These are phyloP conservation scores for Lophium mytilinum DNA, from an alignment of 495 filamentous ascomycete genomes.

Conservation along the genomic window DNA sequence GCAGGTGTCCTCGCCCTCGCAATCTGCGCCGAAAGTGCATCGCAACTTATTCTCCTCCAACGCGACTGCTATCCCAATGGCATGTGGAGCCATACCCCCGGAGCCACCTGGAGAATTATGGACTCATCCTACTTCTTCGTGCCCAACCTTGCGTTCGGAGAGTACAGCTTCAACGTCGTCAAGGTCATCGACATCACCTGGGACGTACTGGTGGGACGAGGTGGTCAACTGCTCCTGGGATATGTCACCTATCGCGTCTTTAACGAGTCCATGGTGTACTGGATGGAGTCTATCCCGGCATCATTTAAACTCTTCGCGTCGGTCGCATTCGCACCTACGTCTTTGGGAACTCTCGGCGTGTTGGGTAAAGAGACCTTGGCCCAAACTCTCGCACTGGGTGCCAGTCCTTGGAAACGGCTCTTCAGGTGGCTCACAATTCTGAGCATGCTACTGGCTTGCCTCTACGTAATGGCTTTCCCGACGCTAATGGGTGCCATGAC, in stretches of 20 bases:
- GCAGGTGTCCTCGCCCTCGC: slow-evolving; percentile 11
- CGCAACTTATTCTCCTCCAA: not conserved
- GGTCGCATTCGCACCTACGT: slow-evolving; percentile 19
- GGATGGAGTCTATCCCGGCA: slow-evolving; percentile 21
- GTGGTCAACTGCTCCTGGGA: slow-evolving; percentile 23
- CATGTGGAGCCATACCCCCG: slow-evolving; percentile 8
- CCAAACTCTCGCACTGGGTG: too few relatives aligned
- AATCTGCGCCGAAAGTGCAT: slow-evolving; percentile 8
- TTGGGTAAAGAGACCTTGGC: too few relatives aligned
- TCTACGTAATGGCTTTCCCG: slow-evolving; percentile 26
- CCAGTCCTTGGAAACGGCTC: too few relatives aligned
- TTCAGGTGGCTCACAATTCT: slow-evolving; percentile 20
- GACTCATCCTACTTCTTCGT: slow-evolving; percentile 19
- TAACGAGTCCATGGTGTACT: slow-evolving; percentile 25
- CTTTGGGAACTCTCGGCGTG: slow-evolving; percentile 10
- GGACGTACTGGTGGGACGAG: slow-evolving; percentile 27
- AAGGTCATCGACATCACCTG: slow-evolving; percentile 30
- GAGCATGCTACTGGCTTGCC: slow-evolving; percentile 21
- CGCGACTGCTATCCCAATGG: slow-evolving; percentile 17
- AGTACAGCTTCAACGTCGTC: slow-evolving; percentile 20
- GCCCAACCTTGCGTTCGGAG: slow-evolving; percentile 41
- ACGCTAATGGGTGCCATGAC: slow-evolving; percentile 26
- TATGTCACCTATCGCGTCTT: slow-evolving; percentile 25
- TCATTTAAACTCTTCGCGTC: slow-evolving; percentile 23
- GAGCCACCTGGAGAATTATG: slow-evolving; percentile 21